phyloP scores from a whole-genome alignment of 805 yeast genomes.

The Kazachstania kunashirensis region DNA sequence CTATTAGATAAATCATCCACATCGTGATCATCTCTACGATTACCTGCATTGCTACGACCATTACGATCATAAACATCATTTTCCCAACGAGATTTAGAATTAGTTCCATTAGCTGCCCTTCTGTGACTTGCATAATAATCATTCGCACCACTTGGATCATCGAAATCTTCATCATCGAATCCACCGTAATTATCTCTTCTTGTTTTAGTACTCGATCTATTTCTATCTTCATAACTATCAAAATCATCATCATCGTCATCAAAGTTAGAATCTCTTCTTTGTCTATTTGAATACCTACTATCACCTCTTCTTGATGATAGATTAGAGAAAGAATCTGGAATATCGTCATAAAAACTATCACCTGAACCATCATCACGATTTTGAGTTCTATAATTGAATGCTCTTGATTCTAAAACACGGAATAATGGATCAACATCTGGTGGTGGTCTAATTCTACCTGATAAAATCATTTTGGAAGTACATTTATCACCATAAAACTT shows the following conservation, averaged over 20 bases:
- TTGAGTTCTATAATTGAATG: conserved; percentile 49
- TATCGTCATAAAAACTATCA: conserved; percentile 49
- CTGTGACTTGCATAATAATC: conserved; percentile 31
- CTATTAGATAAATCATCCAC: conserved; percentile 34
- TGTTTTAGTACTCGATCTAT: not conserved
- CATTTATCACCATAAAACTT: conserved; percentile 85
- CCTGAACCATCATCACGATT: conserved; percentile 55
- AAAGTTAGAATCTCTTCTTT: conserved; percentile 10
- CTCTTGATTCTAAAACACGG: conserved; percentile 78
- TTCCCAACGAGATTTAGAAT: conserved; percentile 57
- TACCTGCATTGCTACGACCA: conserved; percentile 10
- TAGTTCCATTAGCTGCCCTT: conserved; percentile 16
- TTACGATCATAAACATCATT: conserved; percentile 69
- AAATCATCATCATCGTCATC: conserved; percentile 24
- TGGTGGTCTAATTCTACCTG: conserved; percentile 88
- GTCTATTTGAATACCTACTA: conserved; percentile 15
- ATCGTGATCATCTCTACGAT: conserved; percentile 13
- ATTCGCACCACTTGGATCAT: conserved; percentile 34
- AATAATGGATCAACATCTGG: conserved; percentile 81
- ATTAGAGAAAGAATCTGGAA: conserved; percentile 36
- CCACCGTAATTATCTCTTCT: conserved; percentile 8
- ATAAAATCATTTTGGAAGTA: conserved; percentile 75
- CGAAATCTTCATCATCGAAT: conserved; percentile 12
- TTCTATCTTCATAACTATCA: conserved; percentile 18
- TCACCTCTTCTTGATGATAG: conserved; percentile 23